These are phyloP conservation scores for Corymbia maculata DNA, from an alignment of 345 rosid species.

Conservation along the genomic window DNA sequence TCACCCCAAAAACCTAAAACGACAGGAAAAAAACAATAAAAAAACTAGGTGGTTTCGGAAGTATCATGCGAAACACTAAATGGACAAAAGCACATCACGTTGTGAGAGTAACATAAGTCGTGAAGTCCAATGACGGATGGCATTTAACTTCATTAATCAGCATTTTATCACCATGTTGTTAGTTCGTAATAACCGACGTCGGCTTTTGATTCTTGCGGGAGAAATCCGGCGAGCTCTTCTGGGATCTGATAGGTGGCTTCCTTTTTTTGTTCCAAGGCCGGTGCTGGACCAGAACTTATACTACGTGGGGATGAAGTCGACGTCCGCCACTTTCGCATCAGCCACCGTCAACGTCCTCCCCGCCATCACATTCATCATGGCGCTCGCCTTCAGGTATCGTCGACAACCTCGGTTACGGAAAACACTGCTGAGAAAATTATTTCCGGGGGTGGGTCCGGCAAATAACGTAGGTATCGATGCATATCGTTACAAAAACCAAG, in stretches of 20 bases:
- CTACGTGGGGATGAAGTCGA: conserved; percentile 73
- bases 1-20: background rate
- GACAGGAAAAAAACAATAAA: background rate
- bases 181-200: background rate
- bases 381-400: conserved; percentile 67
- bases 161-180: background rate
- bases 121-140: background rate
- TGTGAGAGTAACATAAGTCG: background rate
- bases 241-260: background rate
- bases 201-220: background rate
- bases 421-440: background rate
- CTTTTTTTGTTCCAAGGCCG: conserved; percentile 39
- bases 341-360: conserved; percentile 71
- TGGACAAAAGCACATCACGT: too few species aligned
- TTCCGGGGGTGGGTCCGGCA: background rate
- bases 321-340: conserved; percentile 78
- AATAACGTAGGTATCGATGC: background rate
- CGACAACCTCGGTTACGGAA: background rate
- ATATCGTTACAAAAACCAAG: background rate
- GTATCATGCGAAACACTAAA: background rate
- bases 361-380: conserved; percentile 79
- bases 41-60: background rate
- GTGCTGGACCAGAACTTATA: conserved; percentile 84
- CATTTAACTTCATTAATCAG: background rate
- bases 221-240: background rate